A percentile compares a stretch with the other conserved stretches of the same genome.
phyloP scores from a whole-genome alignment of 345 rosid species.

The Kandelia obovata region DNA sequence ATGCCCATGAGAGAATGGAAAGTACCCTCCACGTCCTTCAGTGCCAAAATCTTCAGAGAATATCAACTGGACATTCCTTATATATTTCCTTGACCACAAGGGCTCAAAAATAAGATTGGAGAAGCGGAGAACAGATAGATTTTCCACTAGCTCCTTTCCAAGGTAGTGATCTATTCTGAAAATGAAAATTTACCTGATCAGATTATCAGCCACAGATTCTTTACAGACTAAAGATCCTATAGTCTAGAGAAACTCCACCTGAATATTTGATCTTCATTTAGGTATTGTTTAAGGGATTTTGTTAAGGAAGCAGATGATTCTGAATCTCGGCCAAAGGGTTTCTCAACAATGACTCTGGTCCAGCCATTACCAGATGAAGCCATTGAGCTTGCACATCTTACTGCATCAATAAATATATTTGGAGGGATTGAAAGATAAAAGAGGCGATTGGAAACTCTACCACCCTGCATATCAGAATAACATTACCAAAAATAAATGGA shows the following conservation, averaged over 20 bases:
- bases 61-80: constrained; percentile 82
- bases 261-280: constrained; percentile 92
- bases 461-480: constrained; percentile 47
- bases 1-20: constrained; percentile 12
- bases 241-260: constrained; percentile 42
- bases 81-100: constrained; percentile 93
- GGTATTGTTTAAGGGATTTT: constrained; percentile 70
- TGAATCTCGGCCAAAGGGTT: constrained; percentile 98
- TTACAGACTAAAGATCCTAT: not conserved
- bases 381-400: constrained; percentile 80
- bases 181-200: constrained; percentile 19
- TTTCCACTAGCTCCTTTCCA: constrained; percentile 97
- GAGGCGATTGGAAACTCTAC: constrained; percentile 81
- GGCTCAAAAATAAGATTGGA: constrained; percentile 98
- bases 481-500: constrained; percentile 10
- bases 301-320: constrained; percentile 96
- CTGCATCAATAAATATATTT: constrained; percentile 88
- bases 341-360: constrained; percentile 98
- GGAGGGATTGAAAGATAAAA: constrained; percentile 95
- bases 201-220: constrained; percentile 2
- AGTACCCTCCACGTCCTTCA: constrained; percentile 99
- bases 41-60: constrained; percentile 99
- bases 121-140: constrained; percentile 94
- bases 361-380: constrained; percentile 92
- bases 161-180: constrained; percentile 95